Percentiles rank a stretch among this genome's conserved stretches.
phyloP scores from a whole-genome alignment of 768 basidiomycete genomes.

The Lentinula boryana region DNA sequence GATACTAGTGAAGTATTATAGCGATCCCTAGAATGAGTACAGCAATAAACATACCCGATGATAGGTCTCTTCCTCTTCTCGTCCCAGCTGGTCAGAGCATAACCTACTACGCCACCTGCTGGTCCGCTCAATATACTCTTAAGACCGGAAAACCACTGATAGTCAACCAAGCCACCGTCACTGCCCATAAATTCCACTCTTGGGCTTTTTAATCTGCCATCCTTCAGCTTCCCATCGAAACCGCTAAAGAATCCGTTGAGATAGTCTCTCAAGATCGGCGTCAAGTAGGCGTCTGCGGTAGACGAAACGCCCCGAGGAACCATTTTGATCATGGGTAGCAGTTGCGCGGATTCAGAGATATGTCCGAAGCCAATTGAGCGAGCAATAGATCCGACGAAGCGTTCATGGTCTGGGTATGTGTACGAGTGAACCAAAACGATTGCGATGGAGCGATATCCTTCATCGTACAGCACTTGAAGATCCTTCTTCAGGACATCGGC shows the following conservation, averaged over 20 bases:
- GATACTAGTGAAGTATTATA: slow-evolving; percentile 36
- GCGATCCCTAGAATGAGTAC: background rate
- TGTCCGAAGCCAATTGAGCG: slow-evolving; percentile 82
- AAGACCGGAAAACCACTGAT: slow-evolving; percentile 83
- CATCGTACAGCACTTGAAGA: slow-evolving; percentile 63
- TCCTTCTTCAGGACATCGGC: slow-evolving; percentile 45
- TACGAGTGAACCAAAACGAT: slow-evolving; percentile 91
- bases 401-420: slow-evolving; percentile 85
- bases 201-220: slow-evolving; percentile 50
- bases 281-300: slow-evolving; percentile 93
- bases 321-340: slow-evolving; percentile 95
- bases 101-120: slow-evolving; percentile 94
- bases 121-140: slow-evolving; percentile 93
- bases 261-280: slow-evolving; percentile 79
- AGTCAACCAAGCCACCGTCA: slow-evolving; percentile 80
- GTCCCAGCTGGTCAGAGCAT: slow-evolving; percentile 90
- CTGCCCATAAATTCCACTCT: slow-evolving; percentile 95
- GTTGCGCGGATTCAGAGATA: slow-evolving; percentile 79
- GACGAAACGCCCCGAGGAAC: slow-evolving; percentile 89
- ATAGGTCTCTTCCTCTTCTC: slow-evolving; percentile 61
- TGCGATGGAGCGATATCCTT: slow-evolving; percentile 86
- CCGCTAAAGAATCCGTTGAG: slow-evolving; percentile 89
- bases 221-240: slow-evolving; percentile 71
- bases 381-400: slow-evolving; percentile 64
- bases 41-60: slow-evolving; percentile 59